Evolutionary conservation across 2,329 filamentous ascomycete genomes (phyloP), one percentile per base, ranked within the genome.

Genomic region (Venturia asperata): DNA sequence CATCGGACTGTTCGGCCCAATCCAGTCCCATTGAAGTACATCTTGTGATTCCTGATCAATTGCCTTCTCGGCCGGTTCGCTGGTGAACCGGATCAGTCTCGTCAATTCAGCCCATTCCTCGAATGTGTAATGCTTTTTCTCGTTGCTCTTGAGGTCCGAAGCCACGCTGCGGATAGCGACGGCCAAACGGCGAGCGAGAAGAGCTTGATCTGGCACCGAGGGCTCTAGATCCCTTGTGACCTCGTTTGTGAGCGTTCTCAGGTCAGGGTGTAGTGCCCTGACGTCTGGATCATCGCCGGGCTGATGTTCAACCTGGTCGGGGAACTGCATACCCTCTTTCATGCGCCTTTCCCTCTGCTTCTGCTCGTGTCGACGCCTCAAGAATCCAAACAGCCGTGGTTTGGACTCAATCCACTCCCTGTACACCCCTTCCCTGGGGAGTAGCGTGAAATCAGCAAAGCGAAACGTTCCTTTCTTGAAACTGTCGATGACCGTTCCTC

Each of bases 71-170:
- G 55, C 42, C 37, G 11, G 41, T 10, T 65, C 24, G 17, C 66
- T 64, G 2, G 78, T 78, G 68, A 87, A 86, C 1, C 83, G 79
- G 45, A 96, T 89, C 41, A 96, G 80, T 27, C 85, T 83, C 9
- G 92, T 87, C 70, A 91, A 94, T 78, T 90, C 90, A 0, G 89
- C 88, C 92, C 92, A 96, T 72, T 96, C 88, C 69, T 92, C 86
- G 68, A 92, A 97, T 0, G 79, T 81, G 73, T 96, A 97, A 64
- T 81, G 82, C 65, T 86, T 86, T 0, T 82, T 80, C 1, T 83
- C 81, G 5, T 80, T 75, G 56, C 79, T 74, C 21, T 83, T 82
- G 42, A 89, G 77, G 71, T 94, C 85, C 61, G 83, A 78, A 1
- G 85, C 85, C 0, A 90, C 84, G 34, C 79, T 80, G 17, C 84